Conservation (phyloP, 2,329 filamentous ascomycete genomes). For the Sporothrix sp. region DNA sequence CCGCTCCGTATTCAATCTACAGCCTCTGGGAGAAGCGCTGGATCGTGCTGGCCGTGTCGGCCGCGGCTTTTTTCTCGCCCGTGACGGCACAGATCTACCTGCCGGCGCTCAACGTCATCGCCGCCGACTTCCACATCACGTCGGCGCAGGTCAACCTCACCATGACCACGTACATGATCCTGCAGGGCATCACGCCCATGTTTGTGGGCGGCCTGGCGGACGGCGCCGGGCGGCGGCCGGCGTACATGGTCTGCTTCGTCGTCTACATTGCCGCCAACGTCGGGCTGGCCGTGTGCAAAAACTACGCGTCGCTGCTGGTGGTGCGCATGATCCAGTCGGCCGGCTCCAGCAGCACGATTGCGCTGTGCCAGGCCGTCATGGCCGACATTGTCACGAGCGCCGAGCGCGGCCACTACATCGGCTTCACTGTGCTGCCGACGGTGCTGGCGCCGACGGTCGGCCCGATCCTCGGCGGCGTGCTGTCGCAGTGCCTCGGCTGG, state of each 20-base stretch:
- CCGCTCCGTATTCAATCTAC: constrained; percentile 28
- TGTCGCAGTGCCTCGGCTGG: constrained; percentile 50
- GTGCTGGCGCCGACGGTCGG: constrained; percentile 41
- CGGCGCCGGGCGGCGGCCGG: constrained; percentile 40
- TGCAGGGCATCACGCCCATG: constrained; percentile 50
- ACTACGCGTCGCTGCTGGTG: constrained; percentile 41
- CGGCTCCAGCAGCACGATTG: constrained; percentile 49
- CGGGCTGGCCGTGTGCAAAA: constrained; percentile 40
- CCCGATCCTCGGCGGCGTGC: constrained; percentile 49
- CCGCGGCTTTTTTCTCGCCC: constrained; percentile 34
- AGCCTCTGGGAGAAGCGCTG: constrained; percentile 30
- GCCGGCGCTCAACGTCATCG: constrained; percentile 41
- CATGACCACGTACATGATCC: constrained; percentile 47
- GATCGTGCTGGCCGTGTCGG: constrained; percentile 30
- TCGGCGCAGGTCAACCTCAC: constrained; percentile 37
- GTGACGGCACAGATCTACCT: constrained; percentile 44
- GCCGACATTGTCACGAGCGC: constrained; percentile 53
- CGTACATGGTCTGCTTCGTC: constrained; percentile 42
- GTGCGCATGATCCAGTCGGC: constrained; percentile 48
- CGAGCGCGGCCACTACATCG: constrained; percentile 52
- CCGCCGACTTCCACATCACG: constrained; percentile 31
- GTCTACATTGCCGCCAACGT: constrained; percentile 45
- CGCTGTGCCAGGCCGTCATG: constrained; percentile 47
- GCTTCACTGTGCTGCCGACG: constrained; percentile 36
- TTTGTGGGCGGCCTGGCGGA: constrained; percentile 48